Evolutionary conservation across 108 stramenopile species (phyloP).

Genomic region (Aureococcus anophagefferens): DNA sequence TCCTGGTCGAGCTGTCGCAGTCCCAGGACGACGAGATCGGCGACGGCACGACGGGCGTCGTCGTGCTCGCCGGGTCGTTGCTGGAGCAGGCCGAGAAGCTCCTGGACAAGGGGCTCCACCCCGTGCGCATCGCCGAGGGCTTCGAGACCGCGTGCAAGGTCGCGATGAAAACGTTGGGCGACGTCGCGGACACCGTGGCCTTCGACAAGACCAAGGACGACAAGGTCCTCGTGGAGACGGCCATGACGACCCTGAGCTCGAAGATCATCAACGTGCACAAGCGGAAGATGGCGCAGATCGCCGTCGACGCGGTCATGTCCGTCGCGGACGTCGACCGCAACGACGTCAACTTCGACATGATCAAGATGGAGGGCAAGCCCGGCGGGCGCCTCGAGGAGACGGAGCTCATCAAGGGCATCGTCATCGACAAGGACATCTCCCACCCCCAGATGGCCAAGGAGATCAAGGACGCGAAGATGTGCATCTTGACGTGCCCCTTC

Average conservation of each 20-base stretch:
- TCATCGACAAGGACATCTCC: slow-evolving; percentile 95
- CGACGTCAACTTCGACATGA: slow-evolving; percentile 99
- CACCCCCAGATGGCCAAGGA: slow-evolving; percentile 93
- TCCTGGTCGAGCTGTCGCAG: slow-evolving; percentile 89
- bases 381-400: slow-evolving; percentile 94
- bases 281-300: slow-evolving; percentile 87
- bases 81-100: slow-evolving; percentile 93
- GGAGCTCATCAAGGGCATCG: slow-evolving; percentile 88
- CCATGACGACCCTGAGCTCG: slow-evolving; percentile 87
- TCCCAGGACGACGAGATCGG: slow-evolving; percentile 99
- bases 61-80: slow-evolving; percentile 92
- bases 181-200: slow-evolving; percentile 74
- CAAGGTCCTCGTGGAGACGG: slow-evolving; percentile 72
- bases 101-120: slow-evolving; percentile 83
- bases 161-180: slow-evolving; percentile 69
- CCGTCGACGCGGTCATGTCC: slow-evolving; percentile 78
- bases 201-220: slow-evolving; percentile 74
- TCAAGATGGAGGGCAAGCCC: slow-evolving; percentile 98
- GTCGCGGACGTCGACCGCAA: slow-evolving; percentile 92
- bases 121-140: slow-evolving; percentile 91
- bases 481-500: slow-evolving; percentile 95
- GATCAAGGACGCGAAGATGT: slow-evolving; percentile 84
- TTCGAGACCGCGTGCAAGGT: slow-evolving; percentile 88
- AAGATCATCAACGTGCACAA: slow-evolving; percentile 96
- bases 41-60: slow-evolving; percentile 98